Percentiles rank a stretch among this genome's conserved stretches.
These are phyloP conservation scores for Lactarius tabidus DNA, from an alignment of 768 basidiomycete species.

Conservation along the genomic window DNA sequence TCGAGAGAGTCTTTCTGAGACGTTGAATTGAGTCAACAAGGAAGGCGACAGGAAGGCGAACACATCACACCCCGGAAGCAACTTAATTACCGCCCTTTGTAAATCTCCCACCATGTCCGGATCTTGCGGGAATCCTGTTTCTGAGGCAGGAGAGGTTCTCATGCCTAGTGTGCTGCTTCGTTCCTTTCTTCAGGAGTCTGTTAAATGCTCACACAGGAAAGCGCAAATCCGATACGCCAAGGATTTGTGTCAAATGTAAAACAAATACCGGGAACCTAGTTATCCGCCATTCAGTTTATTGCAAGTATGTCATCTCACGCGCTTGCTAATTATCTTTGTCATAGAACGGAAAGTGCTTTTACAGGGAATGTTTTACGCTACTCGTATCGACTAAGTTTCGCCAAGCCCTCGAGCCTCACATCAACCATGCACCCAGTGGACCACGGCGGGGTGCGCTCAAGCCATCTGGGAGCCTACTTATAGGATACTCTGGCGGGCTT, in stretches of 20 bases:
- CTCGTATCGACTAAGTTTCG: constrained; percentile 62
- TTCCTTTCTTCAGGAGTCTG: background rate
- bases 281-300: constrained; percentile 77
- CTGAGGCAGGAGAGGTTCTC: constrained; percentile 49
- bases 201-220: constrained; percentile 42
- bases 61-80: background rate
- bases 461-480: constrained; percentile 61
- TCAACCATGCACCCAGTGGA: constrained; percentile 54
- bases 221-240: constrained; percentile 62
- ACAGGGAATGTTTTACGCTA: constrained; percentile 63
- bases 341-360: background rate
- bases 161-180: constrained; percentile 56
- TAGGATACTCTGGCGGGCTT: constrained; percentile 77
- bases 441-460: constrained; percentile 56
- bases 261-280: constrained; percentile 59
- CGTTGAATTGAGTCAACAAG: background rate
- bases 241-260: constrained; percentile 73
- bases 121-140: constrained; percentile 59
- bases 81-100: background rate
- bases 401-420: constrained; percentile 55
- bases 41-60: background rate
- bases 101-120: constrained; percentile 12
- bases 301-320: constrained; percentile 52
- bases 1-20: background rate
- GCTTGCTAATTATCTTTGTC: constrained; percentile 3